Evolutionary conservation across 306 rosid genomes (phyloP), one percentile per base, ranked within the genome.

Genomic region (Prunus fruticosa): DNA sequence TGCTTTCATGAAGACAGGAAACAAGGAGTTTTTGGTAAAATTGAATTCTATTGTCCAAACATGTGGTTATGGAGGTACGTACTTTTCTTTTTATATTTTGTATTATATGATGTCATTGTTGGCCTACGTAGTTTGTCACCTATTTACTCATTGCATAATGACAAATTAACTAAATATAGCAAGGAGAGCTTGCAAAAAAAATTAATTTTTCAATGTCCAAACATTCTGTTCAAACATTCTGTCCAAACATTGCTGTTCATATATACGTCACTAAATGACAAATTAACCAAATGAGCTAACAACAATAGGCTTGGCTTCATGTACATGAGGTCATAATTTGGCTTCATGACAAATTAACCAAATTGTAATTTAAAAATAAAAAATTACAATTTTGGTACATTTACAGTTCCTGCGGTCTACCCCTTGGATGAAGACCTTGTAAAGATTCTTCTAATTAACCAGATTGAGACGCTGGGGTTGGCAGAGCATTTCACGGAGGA

Each of bases 381-480:
- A 7, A 38, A 6, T 0, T 38, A 6, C 60, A 53, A 53, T 22
- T 71, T 32, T 56, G 20, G 4, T 15, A 8, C 6, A 3, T 50
- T 16, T 52, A 6, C 58, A 57, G 74, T 56, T 54, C 47, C 60
- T 2, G 74, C 45, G 2, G 58, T 77, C 30, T 68, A 43, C 50
- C 74, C 75, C 57, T 34, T 77, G 38, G 80, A 77, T 27, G 74
- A 56, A 27, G 75, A 56, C 47, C 67, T 77, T 34, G 6, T 57
- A 11, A 56, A 28, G 58, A 6, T 77, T 67, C 16, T 47, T 19
- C 58, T 77, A 10, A 3, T 57, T 53, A 43, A 77, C n/a, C 64
- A 43, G 74, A 77, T 77, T 5, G 67, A 68, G 72, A 77, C n/a
- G 22, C 45, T 67, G 30, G 80, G 80, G 6, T n/a, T 77, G 4